phyloP scores from a whole-genome alignment of 148 eudicot genomes.

The Amaranthus cruentus region DNA sequence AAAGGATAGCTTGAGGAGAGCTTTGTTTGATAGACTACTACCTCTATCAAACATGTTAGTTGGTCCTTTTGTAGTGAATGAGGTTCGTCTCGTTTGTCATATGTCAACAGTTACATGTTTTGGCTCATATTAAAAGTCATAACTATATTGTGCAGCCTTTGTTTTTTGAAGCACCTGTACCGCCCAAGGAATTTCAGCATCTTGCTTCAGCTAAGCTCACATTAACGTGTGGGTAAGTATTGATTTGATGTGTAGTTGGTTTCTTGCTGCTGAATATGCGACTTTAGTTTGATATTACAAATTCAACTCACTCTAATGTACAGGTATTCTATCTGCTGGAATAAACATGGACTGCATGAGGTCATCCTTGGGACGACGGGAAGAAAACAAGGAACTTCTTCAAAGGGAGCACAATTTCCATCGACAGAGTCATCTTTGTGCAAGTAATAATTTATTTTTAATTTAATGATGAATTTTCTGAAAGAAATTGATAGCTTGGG shows the following conservation, averaged over 20 bases:
- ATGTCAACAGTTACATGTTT: slow-evolving; percentile 1
- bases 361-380: slow-evolving; percentile 94
- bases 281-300: background rate
- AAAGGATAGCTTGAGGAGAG: slow-evolving; percentile 48
- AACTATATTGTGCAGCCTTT: slow-evolving; percentile 48
- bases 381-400: slow-evolving; percentile 92
- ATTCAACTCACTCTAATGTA: background rate
- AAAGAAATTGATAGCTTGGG: background rate
- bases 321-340: slow-evolving; percentile 91
- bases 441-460: slow-evolving; percentile 50
- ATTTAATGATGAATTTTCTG: background rate
- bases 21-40: slow-evolving; percentile 54
- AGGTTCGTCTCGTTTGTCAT: slow-evolving; percentile 39
- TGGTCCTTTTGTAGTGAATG: slow-evolving; percentile 66
- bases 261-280: slow-evolving; percentile 1
- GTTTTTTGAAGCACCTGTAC: slow-evolving; percentile 59
- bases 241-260: background rate
- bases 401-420: slow-evolving; percentile 74
- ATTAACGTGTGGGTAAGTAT: slow-evolving; percentile 81
- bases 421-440: slow-evolving; percentile 82
- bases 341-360: slow-evolving; percentile 71
- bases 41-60: slow-evolving; percentile 43
- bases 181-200: slow-evolving; percentile 84
- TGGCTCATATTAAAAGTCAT: background rate
- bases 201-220: slow-evolving; percentile 65